These are phyloP conservation scores for Boletus rubescentipes DNA, from an alignment of 768 basidiomycete genomes.

Conservation along the genomic window DNA sequence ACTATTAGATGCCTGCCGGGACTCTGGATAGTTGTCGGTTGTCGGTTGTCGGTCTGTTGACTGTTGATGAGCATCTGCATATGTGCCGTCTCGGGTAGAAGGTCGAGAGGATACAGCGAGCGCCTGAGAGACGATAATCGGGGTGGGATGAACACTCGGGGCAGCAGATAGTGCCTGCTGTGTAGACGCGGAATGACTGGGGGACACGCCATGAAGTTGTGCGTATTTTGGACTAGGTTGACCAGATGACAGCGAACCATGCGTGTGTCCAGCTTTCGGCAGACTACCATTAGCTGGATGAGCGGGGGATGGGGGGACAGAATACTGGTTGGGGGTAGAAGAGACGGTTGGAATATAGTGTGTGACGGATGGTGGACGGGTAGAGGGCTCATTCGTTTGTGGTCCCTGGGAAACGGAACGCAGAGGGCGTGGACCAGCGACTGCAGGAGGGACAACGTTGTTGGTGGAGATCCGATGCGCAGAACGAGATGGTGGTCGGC, in stretches of 20 bases:
- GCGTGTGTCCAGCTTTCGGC: slow-evolving; percentile 13
- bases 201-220: slow-evolving; percentile 17
- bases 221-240: slow-evolving; percentile 27
- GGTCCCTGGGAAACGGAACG: slow-evolving; percentile 31
- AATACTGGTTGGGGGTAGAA: slow-evolving; percentile 14
- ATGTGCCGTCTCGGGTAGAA: slow-evolving; percentile 23
- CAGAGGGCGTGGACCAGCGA: slow-evolving; percentile 28
- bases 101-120: slow-evolving; percentile 27
- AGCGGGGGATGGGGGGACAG: slow-evolving; percentile 21
- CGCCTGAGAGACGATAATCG: slow-evolving; percentile 18
- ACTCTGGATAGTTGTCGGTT: slow-evolving; percentile 8
- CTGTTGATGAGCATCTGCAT: slow-evolving; percentile 12
- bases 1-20: slow-evolving; percentile 15
- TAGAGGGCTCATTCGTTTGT: slow-evolving; percentile 22
- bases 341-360: slow-evolving; percentile 8
- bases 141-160: slow-evolving; percentile 22
- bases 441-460: slow-evolving; percentile 20
- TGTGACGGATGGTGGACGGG: slow-evolving; percentile 25
- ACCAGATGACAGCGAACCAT: slow-evolving; percentile 12
- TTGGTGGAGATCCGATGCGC: slow-evolving; percentile 22
- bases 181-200: slow-evolving; percentile 3
- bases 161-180: slow-evolving; percentile 22
- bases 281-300: slow-evolving; percentile 14
- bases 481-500: slow-evolving; percentile 28
- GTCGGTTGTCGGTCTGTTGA: slow-evolving; percentile 12